These are phyloP conservation scores for Rhizophora apiculata DNA, from an alignment of 345 rosid genomes.

Conservation along the genomic window DNA sequence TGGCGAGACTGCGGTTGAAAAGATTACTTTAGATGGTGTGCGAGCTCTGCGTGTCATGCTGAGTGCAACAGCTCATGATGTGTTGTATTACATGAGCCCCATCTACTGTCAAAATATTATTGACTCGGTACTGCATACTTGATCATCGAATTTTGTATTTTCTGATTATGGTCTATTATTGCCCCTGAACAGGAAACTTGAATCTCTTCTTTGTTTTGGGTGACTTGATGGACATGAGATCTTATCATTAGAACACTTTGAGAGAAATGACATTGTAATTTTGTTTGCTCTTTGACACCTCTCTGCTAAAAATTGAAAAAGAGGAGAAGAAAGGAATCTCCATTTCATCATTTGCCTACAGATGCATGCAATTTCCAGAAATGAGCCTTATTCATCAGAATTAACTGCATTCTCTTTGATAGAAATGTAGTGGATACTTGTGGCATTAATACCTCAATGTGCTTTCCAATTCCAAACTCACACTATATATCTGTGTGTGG, in stretches of 20 bases:
- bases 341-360: too few species aligned
- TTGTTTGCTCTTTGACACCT: too few species aligned
- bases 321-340: too few species aligned
- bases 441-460: too few species aligned
- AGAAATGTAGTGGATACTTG: too few species aligned
- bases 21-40: conserved; percentile 93
- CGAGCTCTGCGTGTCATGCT: conserved; percentile 79
- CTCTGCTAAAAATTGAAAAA: too few species aligned
- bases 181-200: neutral
- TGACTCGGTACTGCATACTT: conserved; percentile 59
- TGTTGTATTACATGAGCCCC: conserved; percentile 96
- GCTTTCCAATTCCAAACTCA: too few species aligned
- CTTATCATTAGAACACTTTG: neutral
- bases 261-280: too few species aligned
- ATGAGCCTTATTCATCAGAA: too few species aligned
- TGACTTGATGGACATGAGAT: conserved; percentile 8
- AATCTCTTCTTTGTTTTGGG: conserved; percentile 6
- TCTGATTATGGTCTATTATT: neutral
- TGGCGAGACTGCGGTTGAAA: conserved; percentile 92
- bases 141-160: neutral
- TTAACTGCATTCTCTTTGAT: too few species aligned
- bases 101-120: conserved; percentile 92
- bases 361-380: too few species aligned
- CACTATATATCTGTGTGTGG: too few species aligned
- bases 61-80: conserved; percentile 97